Evolutionary conservation across 2,329 filamentous ascomycete genomes (phyloP), one percentile per base, ranked within the genome.

Genomic region (Mollisiaceae sp.): DNA sequence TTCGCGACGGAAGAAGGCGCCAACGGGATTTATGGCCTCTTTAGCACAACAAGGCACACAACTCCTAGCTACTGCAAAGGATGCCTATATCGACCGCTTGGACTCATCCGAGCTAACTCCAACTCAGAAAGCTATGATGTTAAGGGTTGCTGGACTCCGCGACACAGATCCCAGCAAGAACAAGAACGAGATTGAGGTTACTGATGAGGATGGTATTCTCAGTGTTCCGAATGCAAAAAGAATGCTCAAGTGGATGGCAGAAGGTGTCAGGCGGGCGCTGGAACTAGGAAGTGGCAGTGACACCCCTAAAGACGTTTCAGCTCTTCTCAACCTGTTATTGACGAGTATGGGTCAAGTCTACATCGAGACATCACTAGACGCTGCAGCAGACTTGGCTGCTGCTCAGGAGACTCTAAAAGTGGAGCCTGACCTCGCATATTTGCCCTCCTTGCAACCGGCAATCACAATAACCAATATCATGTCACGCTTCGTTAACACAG

Each of bases 171-270:
- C 50, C 5, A 27, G 18, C 14, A 88, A 88, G 63, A 89, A 90
- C 74, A 91, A 92, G 77, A 90, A 91, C 71, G 94, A 97, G 60
- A 93, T 97, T 65, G 94, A 97, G 75, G 91, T 98, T 38, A 89
- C 90, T 0, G 95, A 98, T 66, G 89, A 94, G 75, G 94, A 99
- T 74, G 95, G 95, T 39, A 84, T 88, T 64, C 82, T 98, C 32
- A 94, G 89, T 71, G 83, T 96, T 4, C 83, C 88, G n/a, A 93
- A 91, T 76, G 92, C 94, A n/a, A 98, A 98, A 80, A 87, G 95
- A 64, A 99, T 99, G 94, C 85, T 99, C 66, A 96, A 92, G 76
- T 99, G 95, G 95, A 82, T 99, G 47, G 95, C 95, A 2, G 95
- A 99, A 81, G 93, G 92, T 68, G 94, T 99, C 27, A 91, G 95